Evolutionary conservation across 805 yeast species (phyloP).

Genomic region (Wickerhamomyces alni): DNA sequence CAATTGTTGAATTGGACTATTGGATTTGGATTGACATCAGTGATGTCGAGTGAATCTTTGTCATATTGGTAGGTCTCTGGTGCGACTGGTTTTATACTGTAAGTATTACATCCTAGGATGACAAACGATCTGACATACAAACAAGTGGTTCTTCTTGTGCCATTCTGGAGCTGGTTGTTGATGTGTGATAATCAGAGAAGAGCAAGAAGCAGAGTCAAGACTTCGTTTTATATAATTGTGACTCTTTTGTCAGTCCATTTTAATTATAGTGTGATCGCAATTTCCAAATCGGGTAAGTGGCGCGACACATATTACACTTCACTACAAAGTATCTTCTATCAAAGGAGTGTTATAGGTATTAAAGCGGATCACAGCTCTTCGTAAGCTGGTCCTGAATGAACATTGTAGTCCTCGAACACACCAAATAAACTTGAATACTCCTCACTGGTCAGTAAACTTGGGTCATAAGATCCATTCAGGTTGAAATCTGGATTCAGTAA

Average conservation of each 20-base stretch:
- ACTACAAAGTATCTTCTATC: no score
- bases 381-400: background rate
- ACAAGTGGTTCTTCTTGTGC: slow-evolving; percentile 18
- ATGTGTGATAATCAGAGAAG: no score
- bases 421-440: slow-evolving; percentile 21
- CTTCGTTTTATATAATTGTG: no score
- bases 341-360: no score
- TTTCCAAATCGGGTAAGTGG: background rate
- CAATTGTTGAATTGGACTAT: slow-evolving; percentile 74
- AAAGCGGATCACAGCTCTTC: background rate
- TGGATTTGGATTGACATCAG: slow-evolving; percentile 54
- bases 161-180: no score
- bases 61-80: slow-evolving; percentile 87
- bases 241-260: no score
- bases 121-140: slow-evolving; percentile 11
- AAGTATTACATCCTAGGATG: background rate
- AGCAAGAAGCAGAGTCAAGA: no score
- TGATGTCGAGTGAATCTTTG: slow-evolving; percentile 51
- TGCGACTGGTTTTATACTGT: slow-evolving; percentile 38
- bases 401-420: slow-evolving; percentile 20
- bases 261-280: no score
- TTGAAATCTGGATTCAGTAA: background rate
- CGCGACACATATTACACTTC: no score
- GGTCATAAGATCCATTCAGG: background rate
- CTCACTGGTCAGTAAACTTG: slow-evolving; percentile 12